phyloP scores from a whole-genome alignment of 805 yeast genomes.

The Suhomyces sp. region DNA sequence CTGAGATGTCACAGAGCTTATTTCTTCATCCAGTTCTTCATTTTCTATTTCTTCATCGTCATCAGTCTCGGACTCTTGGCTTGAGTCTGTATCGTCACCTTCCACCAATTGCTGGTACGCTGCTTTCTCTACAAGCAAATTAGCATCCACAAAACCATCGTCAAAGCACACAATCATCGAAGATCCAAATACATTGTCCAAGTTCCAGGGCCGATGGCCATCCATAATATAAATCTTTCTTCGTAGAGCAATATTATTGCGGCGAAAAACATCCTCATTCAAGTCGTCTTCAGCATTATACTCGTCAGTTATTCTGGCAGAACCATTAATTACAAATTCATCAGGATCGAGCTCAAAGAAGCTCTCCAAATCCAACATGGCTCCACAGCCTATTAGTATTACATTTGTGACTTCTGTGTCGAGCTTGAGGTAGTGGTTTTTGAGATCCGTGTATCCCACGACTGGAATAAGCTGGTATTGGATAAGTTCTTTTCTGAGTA shows the following conservation, averaged over 20 bases:
- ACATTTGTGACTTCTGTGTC: constrained; percentile 78
- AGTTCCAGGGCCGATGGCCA: constrained; percentile 94
- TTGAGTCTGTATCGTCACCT: constrained; percentile 34
- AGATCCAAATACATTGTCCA: constrained; percentile 87
- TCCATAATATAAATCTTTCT: constrained; percentile 80
- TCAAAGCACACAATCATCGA: constrained; percentile 77
- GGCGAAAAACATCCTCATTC: constrained; percentile 18
- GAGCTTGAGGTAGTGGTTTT: constrained; percentile 55
- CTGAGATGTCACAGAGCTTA: constrained; percentile 16
- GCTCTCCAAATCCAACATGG: constrained; percentile 78
- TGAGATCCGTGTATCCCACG: constrained; percentile 83
- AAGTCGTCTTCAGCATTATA: constrained; percentile 16
- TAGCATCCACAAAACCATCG: constrained; percentile 72
- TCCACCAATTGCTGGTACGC: constrained; percentile 58
- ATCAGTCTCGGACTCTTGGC: constrained; percentile 28
- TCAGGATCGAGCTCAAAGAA: constrained; percentile 63
- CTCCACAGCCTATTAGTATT: constrained; percentile 88
- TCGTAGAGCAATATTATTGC: constrained; percentile 23
- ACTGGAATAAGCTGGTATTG: constrained; percentile 90
- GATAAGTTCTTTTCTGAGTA: constrained; percentile 76
- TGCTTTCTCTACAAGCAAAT: constrained; percentile 50
- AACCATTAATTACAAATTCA: constrained; percentile 41
- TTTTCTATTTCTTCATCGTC: constrained; percentile 29
- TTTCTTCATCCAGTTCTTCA: constrained; percentile 23
- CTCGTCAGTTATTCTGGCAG: neutral